Conservation (phyloP, 345 rosid species). For the Lepidium aucheri region DNA sequence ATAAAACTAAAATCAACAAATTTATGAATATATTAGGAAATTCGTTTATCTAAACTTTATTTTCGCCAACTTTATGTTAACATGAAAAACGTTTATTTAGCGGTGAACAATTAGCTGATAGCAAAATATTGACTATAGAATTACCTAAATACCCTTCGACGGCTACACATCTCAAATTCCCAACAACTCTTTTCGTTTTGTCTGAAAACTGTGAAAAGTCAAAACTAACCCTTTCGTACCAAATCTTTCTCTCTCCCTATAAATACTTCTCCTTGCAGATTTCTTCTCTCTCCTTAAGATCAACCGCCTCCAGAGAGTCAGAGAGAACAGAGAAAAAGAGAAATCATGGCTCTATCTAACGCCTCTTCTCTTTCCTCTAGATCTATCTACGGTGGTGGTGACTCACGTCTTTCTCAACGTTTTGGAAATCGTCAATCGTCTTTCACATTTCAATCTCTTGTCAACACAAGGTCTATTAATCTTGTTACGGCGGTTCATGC, state of each 20-base stretch:
- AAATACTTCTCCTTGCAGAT: background rate
- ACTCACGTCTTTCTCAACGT: slow-evolving; percentile 8
- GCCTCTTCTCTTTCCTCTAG: slow-evolving; percentile 35
- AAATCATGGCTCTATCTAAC: slow-evolving; percentile 52
- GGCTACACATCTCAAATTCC: background rate
- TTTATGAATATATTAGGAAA: background rate
- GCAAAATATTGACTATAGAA: too few relatives aligned
- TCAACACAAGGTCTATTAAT: slow-evolving; percentile 18
- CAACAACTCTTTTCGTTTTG: background rate
- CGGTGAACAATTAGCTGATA: too few relatives aligned
- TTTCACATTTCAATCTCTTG: slow-evolving; percentile 21
- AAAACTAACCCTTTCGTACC: slow-evolving; percentile 22
- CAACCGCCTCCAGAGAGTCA: slow-evolving; percentile 13
- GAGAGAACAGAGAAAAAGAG: slow-evolving; percentile 1
- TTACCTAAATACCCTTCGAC: slow-evolving; percentile 9
- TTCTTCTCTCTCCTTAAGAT: slow-evolving; percentile 16
- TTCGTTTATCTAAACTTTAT: background rate
- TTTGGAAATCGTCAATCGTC: slow-evolving; percentile 21
- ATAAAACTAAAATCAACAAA: background rate
- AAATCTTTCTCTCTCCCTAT: slow-evolving; percentile 13
- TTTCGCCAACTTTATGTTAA: background rate
- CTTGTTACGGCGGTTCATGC: slow-evolving; percentile 38
- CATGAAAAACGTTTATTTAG: slow-evolving; percentile 14
- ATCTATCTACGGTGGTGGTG: slow-evolving; percentile 7
- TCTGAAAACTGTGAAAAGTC: slow-evolving; percentile 6